These are phyloP conservation scores for Aspergillus jensenii DNA, from an alignment of 2,329 filamentous ascomycete genomes.

Conservation along the genomic window DNA sequence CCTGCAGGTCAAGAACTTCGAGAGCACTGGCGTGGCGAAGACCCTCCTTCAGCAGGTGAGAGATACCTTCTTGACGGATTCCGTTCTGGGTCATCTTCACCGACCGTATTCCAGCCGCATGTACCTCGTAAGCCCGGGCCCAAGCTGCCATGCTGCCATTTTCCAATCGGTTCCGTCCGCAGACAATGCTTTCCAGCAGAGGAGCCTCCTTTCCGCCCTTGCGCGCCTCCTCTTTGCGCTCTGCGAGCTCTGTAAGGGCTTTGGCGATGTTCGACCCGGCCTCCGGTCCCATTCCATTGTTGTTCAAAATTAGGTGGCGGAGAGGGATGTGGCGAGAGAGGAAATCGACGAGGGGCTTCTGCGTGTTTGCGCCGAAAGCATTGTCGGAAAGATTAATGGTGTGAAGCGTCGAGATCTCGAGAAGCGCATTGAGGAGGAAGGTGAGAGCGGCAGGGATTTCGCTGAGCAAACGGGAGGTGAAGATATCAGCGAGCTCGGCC, in stretches of 20 bases:
- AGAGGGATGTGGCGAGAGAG: constrained; percentile 84
- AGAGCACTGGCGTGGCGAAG: constrained; percentile 69
- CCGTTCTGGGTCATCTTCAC: constrained; percentile 99
- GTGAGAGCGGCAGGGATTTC: constrained; percentile 92
- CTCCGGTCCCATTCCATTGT: constrained; percentile 92
- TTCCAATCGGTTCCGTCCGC: constrained; percentile 91
- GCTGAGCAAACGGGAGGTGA: constrained; percentile 86
- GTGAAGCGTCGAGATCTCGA: constrained; percentile 80
- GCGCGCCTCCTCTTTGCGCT: constrained; percentile 74
- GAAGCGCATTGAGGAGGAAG: constrained; percentile 78
- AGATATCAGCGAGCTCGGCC: constrained; percentile 95
- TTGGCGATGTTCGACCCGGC: constrained; percentile 88
- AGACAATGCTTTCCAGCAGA: constrained; percentile 92
- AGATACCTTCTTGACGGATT: constrained; percentile 90
- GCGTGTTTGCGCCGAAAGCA: constrained; percentile 93
- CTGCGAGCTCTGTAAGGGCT: constrained; percentile 77
- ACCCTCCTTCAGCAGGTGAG: constrained; percentile 74
- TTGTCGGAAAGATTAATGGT: constrained; percentile 98
- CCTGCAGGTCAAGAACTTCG: constrained; percentile 83
- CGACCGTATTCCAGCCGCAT: constrained; percentile 72
- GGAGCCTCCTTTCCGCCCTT: constrained; percentile 67
- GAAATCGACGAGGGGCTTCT: constrained; percentile 89
- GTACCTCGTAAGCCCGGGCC: constrained; percentile 82
- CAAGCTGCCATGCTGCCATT: constrained; percentile 95
- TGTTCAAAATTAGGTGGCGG: constrained; percentile 93